Conservation (phyloP, 805 yeast species). For the Candida jianshihensis region DNA sequence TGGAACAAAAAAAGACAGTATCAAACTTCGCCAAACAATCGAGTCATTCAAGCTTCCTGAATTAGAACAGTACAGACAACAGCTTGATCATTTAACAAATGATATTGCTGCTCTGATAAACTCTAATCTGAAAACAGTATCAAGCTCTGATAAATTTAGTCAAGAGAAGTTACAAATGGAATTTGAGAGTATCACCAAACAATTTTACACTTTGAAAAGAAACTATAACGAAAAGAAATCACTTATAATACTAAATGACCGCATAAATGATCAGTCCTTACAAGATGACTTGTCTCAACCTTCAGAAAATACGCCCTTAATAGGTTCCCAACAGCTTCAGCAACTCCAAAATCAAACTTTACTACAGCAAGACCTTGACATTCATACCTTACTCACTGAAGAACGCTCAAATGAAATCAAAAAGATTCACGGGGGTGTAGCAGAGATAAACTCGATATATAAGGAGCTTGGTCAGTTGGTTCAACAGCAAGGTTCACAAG, state of each 20-base stretch:
- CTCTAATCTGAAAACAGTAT: slow-evolving; percentile 7
- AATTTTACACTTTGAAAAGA: slow-evolving; percentile 35
- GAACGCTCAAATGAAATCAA: slow-evolving; percentile 71
- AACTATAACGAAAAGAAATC: slow-evolving; percentile 43
- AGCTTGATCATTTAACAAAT: slow-evolving; percentile 26
- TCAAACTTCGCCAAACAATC: slow-evolving; percentile 28
- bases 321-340: slow-evolving; percentile 13
- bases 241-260: slow-evolving; percentile 29
- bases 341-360: slow-evolving; percentile 32
- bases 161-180: slow-evolving; percentile 45
- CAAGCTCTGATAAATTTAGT: slow-evolving; percentile 19
- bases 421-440: slow-evolving; percentile 69
- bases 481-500: slow-evolving; percentile 75
- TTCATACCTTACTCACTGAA: slow-evolving; percentile 56
- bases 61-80: slow-evolving; percentile 22
- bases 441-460: slow-evolving; percentile 80
- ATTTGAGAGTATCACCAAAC: slow-evolving; percentile 42
- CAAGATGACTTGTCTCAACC: neutral
- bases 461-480: slow-evolving; percentile 75
- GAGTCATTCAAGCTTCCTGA: slow-evolving; percentile 16
- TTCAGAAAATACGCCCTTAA: neutral
- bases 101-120: slow-evolving; percentile 17
- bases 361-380: slow-evolving; percentile 48
- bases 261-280: slow-evolving; percentile 8
- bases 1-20: slow-evolving; percentile 40